Conservation (phyloP, 164 flowering plant genomes). For the Cinnamomum chago region DNA sequence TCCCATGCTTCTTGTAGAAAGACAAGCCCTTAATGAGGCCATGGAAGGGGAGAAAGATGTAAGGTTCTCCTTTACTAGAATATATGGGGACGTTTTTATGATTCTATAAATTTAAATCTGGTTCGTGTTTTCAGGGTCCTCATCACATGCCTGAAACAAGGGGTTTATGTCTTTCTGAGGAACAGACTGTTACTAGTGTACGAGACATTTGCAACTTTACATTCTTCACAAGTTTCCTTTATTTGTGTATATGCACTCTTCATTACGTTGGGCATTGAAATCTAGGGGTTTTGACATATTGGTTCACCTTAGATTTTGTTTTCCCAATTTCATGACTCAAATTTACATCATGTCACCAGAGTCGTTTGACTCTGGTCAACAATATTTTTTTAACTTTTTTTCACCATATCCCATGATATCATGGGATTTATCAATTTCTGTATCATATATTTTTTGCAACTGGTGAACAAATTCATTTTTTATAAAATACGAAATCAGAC, state of each 20-base stretch:
- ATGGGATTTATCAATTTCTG: too few relatives aligned
- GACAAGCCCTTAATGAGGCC: slow-evolving; percentile 95
- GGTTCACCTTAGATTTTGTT: too few relatives aligned
- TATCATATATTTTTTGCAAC: too few relatives aligned
- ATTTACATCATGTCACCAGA: too few relatives aligned
- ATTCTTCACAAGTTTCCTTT: background rate
- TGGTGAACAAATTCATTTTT: too few relatives aligned
- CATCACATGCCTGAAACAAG: slow-evolving; percentile 99
- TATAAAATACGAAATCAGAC: too few relatives aligned
- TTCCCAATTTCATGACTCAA: too few relatives aligned
- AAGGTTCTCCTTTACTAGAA: slow-evolving; percentile 16
- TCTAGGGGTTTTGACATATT: background rate
- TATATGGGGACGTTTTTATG: background rate
- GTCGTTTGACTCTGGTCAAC: too few relatives aligned
- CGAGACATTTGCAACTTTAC: background rate
- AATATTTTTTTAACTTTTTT: too few relatives aligned
- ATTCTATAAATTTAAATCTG: background rate
- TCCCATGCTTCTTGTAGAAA: slow-evolving; percentile 91
- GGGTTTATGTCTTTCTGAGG: slow-evolving; percentile 93
- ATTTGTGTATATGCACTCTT: background rate
- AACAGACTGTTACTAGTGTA: slow-evolving; percentile 93
- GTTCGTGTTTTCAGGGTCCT: slow-evolving; percentile 56
- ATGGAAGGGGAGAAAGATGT: slow-evolving; percentile 89
- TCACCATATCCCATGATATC: too few relatives aligned
- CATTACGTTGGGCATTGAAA: background rate